Conservation (phyloP, 1,139 yeast species). For the Pneumocystis carinii region DNA sequence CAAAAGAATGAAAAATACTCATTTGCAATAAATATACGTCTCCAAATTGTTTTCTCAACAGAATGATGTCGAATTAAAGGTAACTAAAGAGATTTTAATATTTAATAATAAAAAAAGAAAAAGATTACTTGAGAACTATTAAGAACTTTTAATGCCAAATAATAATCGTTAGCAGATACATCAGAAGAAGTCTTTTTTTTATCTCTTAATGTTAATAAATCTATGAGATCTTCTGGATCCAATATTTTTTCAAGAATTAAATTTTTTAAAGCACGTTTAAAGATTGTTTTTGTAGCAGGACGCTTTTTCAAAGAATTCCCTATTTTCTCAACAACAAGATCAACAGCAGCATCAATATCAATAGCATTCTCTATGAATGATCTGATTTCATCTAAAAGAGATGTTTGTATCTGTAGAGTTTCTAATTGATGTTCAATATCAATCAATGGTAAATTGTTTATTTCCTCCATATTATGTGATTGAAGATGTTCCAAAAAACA, state of each 20-base stretch:
- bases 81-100: slow-evolving; percentile 1
- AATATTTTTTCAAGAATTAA: slow-evolving; percentile 32
- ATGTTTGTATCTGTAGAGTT: background rate
- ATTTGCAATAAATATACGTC: slow-evolving; percentile 45
- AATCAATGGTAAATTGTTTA: background rate
- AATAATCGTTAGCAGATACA: slow-evolving; percentile 19
- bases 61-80: slow-evolving; percentile 4
- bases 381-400: slow-evolving; percentile 6
- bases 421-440: slow-evolving; percentile 1
- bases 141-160: slow-evolving; percentile 31
- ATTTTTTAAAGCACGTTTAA: slow-evolving; percentile 25
- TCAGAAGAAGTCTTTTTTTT: slow-evolving; percentile 12
- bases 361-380: slow-evolving; percentile 7
- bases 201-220: slow-evolving; percentile 40
- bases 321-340: slow-evolving; percentile 2
- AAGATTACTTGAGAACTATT: background rate
- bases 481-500: slow-evolving; percentile 23
- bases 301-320: background rate
- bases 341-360: slow-evolving; percentile 8
- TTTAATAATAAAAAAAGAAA: background rate
- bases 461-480: background rate
- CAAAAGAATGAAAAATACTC: slow-evolving; percentile 19
- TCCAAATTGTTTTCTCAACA: slow-evolving; percentile 34
- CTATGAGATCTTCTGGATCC: slow-evolving; percentile 36
- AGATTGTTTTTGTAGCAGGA: slow-evolving; percentile 10